phyloP scores from a whole-genome alignment of 2,329 filamentous ascomycete species.

The Trichoderma polysporum region DNA sequence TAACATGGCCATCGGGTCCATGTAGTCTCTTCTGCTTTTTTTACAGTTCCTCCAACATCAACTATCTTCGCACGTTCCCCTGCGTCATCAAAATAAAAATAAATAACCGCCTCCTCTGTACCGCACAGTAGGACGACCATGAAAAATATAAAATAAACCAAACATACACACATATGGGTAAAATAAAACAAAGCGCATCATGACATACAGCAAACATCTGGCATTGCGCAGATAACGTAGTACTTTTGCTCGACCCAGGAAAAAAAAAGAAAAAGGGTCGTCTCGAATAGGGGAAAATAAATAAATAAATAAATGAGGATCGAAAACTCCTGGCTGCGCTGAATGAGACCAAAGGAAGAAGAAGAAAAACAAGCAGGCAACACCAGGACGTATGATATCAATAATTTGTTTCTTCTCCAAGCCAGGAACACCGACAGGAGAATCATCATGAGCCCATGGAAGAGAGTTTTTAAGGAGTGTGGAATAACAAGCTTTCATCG shows the following conservation, averaged over 20 bases:
- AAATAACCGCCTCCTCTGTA: not conserved
- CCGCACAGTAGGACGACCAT: not conserved
- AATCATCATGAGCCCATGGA: constrained; percentile 2
- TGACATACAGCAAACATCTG: constrained; percentile 7
- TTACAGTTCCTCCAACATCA: not conserved
- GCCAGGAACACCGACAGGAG: not conserved
- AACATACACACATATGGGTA: not conserved
- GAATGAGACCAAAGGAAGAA: constrained; percentile 23
- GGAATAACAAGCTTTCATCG: not conserved
- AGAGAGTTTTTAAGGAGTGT: constrained; percentile 21
- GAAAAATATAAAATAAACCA: not conserved
- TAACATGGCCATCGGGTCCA: not conserved
- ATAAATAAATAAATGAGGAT: constrained; percentile 24
- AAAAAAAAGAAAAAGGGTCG: constrained; percentile 9
- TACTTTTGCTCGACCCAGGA: constrained; percentile 8
- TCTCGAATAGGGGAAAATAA: constrained; percentile 19
- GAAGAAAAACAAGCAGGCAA: constrained; percentile 15
- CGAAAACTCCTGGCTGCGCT: constrained; percentile 35
- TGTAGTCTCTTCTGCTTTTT: not conserved
- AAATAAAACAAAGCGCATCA: constrained; percentile 7
- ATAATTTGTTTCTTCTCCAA: not conserved
- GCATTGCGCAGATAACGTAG: not conserved
- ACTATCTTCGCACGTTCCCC: not conserved
- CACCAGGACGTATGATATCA: constrained; percentile 2
- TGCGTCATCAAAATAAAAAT: not conserved